A percentile compares a stretch with the other conserved stretches of the same genome.
These are phyloP conservation scores for Fraxinus sp. DNA, from an alignment of 305 asterid species.

Conservation along the genomic window DNA sequence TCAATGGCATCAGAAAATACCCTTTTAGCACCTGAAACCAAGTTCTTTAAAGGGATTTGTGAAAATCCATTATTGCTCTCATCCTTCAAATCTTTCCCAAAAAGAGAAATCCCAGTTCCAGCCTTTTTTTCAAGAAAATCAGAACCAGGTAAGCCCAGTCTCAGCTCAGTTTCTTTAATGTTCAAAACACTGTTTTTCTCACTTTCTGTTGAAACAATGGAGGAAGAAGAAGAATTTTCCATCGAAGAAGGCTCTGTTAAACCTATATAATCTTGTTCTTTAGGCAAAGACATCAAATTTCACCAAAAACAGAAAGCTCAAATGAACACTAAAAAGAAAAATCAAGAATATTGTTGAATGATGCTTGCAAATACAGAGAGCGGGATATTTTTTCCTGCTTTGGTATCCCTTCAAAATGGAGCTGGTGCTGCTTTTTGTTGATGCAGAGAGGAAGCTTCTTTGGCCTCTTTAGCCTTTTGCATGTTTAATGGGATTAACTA, in stretches of 20 bases:
- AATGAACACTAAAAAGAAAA: conserved; percentile 8
- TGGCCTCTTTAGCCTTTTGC: conserved; percentile 49
- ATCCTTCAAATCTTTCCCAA: conserved; percentile 55
- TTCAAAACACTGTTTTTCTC: conserved; percentile 30
- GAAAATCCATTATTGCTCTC: conserved; percentile 25
- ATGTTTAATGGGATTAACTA: conserved; percentile 6
- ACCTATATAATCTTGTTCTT: not conserved
- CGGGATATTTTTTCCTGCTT: conserved; percentile 17
- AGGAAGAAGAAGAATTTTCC: conserved; percentile 30
- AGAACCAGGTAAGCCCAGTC: conserved; percentile 82
- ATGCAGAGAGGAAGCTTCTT: conserved; percentile 61
- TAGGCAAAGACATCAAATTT: conserved; percentile 12
- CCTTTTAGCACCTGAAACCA: conserved; percentile 64
- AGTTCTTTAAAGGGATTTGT: conserved; percentile 35
- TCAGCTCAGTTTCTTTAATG: conserved; percentile 68
- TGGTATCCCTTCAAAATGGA: conserved; percentile 32
- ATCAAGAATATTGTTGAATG: conserved; percentile 6
- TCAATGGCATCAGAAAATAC: conserved; percentile 67
- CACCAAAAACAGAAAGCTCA: conserved; percentile 3
- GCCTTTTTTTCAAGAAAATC: conserved; percentile 48
- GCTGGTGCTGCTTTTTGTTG: conserved; percentile 39
- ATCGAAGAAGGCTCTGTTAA: conserved; percentile 33
- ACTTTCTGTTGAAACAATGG: not conserved
- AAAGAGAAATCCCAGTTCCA: conserved; percentile 45
- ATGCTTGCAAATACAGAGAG: not conserved